Conservation (phyloP, 805 yeast genomes). For the Wilhelminamyces savonicus region DNA sequence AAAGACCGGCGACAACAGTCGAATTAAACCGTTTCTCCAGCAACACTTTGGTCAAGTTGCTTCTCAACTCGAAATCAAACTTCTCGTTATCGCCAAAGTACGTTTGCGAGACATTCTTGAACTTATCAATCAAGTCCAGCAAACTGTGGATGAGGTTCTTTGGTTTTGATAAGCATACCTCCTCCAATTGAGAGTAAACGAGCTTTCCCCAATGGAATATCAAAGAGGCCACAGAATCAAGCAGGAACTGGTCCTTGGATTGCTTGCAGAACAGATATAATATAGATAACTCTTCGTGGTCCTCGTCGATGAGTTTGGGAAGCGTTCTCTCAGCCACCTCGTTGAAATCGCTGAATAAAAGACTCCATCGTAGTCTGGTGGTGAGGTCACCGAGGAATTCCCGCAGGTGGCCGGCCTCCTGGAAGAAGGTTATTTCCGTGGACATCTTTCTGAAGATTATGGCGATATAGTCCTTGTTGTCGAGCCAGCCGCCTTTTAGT, state of each 20-base stretch:
- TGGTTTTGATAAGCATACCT: constrained; percentile 1
- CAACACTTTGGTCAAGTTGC: constrained; percentile 17
- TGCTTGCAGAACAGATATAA: constrained; percentile 9
- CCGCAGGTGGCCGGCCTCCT: constrained; percentile 4
- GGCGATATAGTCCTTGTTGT: constrained; percentile 5
- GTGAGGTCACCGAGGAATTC: constrained; percentile 13
- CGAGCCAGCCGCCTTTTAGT: constrained; percentile 12
- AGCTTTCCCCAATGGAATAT: constrained; percentile 20
- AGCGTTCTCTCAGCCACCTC: constrained; percentile 12
- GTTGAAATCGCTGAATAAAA: constrained; percentile 21
- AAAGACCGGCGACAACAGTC: constrained; percentile 14
- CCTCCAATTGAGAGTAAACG: background rate
- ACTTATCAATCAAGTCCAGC: constrained; percentile 9
- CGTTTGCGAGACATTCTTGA: constrained; percentile 3
- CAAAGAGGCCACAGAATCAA: constrained; percentile 14
- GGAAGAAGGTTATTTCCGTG: constrained; percentile 7
- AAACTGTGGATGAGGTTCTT: constrained; percentile 6
- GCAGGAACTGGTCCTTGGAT: constrained; percentile 11
- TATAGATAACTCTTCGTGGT: constrained; percentile 1
- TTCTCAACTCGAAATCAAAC: constrained; percentile 27
- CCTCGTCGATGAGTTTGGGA: constrained; percentile 12
- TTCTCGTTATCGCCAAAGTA: constrained; percentile 11
- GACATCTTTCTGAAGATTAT: constrained; percentile 4
- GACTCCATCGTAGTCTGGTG: constrained; percentile 21
- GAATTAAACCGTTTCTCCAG: constrained; percentile 7